phyloP scores from a whole-genome alignment of 345 rosid genomes.

The Geranium rotundifolium region DNA sequence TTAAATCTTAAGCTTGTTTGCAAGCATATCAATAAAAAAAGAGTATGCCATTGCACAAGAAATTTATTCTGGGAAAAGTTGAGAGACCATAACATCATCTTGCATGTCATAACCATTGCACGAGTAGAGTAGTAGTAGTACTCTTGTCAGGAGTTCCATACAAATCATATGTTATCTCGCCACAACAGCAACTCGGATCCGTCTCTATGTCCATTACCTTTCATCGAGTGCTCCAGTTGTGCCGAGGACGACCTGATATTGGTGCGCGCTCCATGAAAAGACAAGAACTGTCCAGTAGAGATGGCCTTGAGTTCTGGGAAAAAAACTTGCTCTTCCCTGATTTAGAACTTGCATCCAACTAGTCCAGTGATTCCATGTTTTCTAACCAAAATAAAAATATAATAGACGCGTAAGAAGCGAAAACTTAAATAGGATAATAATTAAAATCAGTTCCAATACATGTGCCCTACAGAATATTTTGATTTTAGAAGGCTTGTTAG shows the following conservation, averaged over 20 bases:
- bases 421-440: too few relatives aligned
- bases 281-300: not conserved
- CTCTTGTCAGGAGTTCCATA: too few relatives aligned
- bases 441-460: not conserved
- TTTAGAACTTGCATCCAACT: not conserved
- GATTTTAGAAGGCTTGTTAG: too few relatives aligned
- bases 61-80: too few relatives aligned
- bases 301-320: not conserved
- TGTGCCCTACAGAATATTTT: too few relatives aligned
- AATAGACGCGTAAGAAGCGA: not conserved
- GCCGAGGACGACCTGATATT: not conserved
- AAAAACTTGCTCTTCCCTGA: not conserved
- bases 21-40: too few relatives aligned
- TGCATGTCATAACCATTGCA: too few relatives aligned
- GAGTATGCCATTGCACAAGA: too few relatives aligned
- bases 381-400: not conserved
- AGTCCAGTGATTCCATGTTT: not conserved
- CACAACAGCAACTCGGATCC: not conserved
- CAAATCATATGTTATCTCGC: not conserved
- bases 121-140: too few relatives aligned
- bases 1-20: too few relatives aligned
- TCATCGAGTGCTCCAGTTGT: not conserved
- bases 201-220: not conserved
- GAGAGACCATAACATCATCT: too few relatives aligned
- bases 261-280: not conserved